Base-by-base conservation (phyloP, 2,329 filamentous ascomycete species). In the Diaporthe humulicola region DNA sequence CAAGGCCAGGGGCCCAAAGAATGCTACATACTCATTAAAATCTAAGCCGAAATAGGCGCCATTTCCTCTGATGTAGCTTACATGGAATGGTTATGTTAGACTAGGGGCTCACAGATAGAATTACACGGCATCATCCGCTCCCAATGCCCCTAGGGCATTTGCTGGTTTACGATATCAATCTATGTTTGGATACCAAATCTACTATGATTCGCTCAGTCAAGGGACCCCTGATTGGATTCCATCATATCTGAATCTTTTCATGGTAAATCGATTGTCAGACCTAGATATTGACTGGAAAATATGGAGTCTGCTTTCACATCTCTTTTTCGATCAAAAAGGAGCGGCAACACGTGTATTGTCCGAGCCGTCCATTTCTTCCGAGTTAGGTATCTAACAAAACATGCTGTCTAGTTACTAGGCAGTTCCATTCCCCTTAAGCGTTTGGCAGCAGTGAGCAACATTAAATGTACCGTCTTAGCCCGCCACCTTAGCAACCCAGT, bases 401-500 rank as follows among this genome's bases (percentile, higher is more conserved):
- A 10, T 25, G 50, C 9, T 52, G n/a, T 10, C 50, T 48, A n/a
- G 22, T 52, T 6, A 7, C 50, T 48, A n/a, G 22, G 5, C 9
- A 38, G 38, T 7, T 48, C 2, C 8, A 22, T 9, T 15, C 12
- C 22, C 14, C 17, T 60, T 14, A 17, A 14, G 15, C 6, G n/a
- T 3, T 40, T 12, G 36, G 12, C 22, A 22, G 12, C 12, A 42
- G n/a, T 6, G 19, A 17, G 30, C 33, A 38, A 17, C 30, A 38
- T 10, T 25, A 7, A 15, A 28, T 19, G 9, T 30, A 40, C 6
- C 15, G 9, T 12, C 1, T 28, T 54, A 69, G n/a, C 33, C 33
- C 4, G 54, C 30, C 10, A 69, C 64, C 52, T 69, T 69, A 4
- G 64, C 48, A 69, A 54, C 48, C 64, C 48, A 69, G 33, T 69